Conservation (phyloP, 192 early-diverging fungal genomes). For the Dissophora globulifera region DNA sequence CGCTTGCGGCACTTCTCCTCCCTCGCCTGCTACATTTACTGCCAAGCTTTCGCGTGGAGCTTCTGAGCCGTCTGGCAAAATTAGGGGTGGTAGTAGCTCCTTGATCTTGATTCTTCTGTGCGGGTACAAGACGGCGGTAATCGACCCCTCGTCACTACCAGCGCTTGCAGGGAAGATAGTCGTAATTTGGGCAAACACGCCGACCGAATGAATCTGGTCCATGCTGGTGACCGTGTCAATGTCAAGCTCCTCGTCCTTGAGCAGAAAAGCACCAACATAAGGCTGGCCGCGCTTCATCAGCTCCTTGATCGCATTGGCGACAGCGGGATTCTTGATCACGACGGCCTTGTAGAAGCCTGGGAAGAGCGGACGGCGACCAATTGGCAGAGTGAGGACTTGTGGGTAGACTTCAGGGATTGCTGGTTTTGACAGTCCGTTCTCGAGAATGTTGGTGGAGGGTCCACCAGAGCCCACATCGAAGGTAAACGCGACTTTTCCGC, state of each 20-base stretch:
- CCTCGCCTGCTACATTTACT: constrained; percentile 38
- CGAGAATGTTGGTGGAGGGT: constrained; percentile 62
- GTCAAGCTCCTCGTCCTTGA: constrained; percentile 91
- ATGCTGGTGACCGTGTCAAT: constrained; percentile 81
- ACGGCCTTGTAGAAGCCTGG: constrained; percentile 99
- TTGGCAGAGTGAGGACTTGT: constrained; percentile 92
- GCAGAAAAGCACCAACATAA: constrained; percentile 95
- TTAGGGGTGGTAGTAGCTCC: constrained; percentile 64
- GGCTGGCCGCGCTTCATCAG: constrained; percentile 92
- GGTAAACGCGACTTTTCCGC: constrained; percentile 35
- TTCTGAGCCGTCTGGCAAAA: constrained; percentile 44
- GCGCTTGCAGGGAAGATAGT: constrained; percentile 87
- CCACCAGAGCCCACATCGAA: constrained; percentile 53
- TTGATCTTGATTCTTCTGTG: constrained; percentile 90
- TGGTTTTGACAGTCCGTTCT: constrained; percentile 76
- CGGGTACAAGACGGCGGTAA: constrained; percentile 97
- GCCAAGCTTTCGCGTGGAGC: constrained; percentile 39
- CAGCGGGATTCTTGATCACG: constrained; percentile 94
- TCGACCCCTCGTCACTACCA: constrained; percentile 75
- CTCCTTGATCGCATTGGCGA: constrained; percentile 91
- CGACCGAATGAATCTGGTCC: constrained; percentile 86
- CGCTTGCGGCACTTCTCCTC: constrained; percentile 18
- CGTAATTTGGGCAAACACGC: constrained; percentile 98
- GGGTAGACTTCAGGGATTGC: constrained; percentile 93
- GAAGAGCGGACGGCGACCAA: constrained; percentile 92